Conservation (phyloP, 129 eudicot species). For the Scalesia atractyloides region DNA sequence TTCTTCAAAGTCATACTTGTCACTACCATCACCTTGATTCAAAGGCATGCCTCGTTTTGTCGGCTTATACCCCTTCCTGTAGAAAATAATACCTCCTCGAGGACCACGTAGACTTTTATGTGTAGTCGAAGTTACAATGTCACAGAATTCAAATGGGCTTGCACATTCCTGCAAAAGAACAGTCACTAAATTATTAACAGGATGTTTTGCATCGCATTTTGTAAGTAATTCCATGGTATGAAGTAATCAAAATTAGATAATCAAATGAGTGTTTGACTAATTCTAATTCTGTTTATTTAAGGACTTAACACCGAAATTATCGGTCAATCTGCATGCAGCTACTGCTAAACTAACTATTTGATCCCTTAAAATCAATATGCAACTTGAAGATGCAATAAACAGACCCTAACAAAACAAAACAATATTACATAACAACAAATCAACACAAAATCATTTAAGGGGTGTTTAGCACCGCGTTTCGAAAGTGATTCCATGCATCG, state of each 20-base stretch:
- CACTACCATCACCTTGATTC: slow-evolving; percentile 75
- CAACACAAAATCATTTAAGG: too few relatives aligned
- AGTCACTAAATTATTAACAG: not conserved
- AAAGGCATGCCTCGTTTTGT: slow-evolving; percentile 65
- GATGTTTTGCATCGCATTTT: not conserved
- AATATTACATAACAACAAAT: too few relatives aligned
- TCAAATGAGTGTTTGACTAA: not conserved
- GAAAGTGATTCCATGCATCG: too few relatives aligned
- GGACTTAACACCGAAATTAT: not conserved
- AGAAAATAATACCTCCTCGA: slow-evolving; percentile 93
- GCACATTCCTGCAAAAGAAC: slow-evolving; percentile 67
- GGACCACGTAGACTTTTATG: slow-evolving; percentile 99
- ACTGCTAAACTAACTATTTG: not conserved
- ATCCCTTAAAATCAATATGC: not conserved
- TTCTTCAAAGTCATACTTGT: slow-evolving; percentile 83
- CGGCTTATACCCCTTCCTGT: slow-evolving; percentile 76
- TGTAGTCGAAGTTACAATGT: slow-evolving; percentile 93
- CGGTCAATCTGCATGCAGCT: not conserved
- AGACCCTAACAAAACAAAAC: not conserved
- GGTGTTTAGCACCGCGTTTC: too few relatives aligned
- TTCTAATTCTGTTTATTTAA: not conserved
- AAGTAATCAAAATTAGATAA: not conserved
- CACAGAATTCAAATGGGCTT: slow-evolving; percentile 91
- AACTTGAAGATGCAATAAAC: not conserved
- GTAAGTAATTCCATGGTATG: not conserved